These are phyloP conservation scores for Kockovaella imperatae DNA, from an alignment of 768 basidiomycete species.

Conservation along the genomic window DNA sequence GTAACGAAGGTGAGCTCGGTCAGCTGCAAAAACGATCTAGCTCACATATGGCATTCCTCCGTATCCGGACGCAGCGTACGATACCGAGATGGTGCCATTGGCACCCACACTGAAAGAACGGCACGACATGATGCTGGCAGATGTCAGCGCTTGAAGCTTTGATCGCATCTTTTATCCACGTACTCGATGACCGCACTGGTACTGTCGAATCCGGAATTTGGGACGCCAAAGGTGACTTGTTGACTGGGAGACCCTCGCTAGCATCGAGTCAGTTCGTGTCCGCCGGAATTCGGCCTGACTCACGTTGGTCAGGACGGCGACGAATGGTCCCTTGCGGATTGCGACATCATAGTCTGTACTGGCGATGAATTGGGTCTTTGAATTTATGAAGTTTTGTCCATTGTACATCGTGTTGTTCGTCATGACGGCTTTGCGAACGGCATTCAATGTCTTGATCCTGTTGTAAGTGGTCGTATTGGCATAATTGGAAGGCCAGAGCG, in stretches of 20 bases:
- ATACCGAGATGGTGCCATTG: slow-evolving; percentile 28
- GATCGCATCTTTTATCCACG: slow-evolving; percentile 5
- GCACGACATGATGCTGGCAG: slow-evolving; percentile 35
- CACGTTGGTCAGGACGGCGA: slow-evolving; percentile 41
- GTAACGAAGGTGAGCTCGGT: not conserved
- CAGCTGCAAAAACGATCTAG: not conserved
- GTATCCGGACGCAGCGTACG: slow-evolving; percentile 32
- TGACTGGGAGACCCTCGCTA: slow-evolving; percentile 33
- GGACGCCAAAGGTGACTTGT: slow-evolving; percentile 26
- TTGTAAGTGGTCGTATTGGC: slow-evolving; percentile 34
- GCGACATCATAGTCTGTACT: slow-evolving; percentile 31
- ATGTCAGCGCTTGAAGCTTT: not conserved
- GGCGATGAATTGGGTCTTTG: slow-evolving; percentile 18
- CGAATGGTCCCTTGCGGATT: slow-evolving; percentile 38
- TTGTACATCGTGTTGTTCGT: slow-evolving; percentile 21
- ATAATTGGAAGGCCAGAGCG: slow-evolving; percentile 39
- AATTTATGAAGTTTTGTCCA: slow-evolving; percentile 30
- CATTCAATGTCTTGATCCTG: slow-evolving; percentile 31
- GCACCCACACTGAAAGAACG: slow-evolving; percentile 26
- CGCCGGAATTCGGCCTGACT: slow-evolving; percentile 4
- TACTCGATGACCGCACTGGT: slow-evolving; percentile 37
- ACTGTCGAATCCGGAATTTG: slow-evolving; percentile 25
- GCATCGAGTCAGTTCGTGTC: not conserved
- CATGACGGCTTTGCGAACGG: slow-evolving; percentile 34
- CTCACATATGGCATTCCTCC: slow-evolving; percentile 41